These are phyloP conservation scores for Boechera divaricarpa DNA, from an alignment of 345 rosid genomes.

Conservation along the genomic window DNA sequence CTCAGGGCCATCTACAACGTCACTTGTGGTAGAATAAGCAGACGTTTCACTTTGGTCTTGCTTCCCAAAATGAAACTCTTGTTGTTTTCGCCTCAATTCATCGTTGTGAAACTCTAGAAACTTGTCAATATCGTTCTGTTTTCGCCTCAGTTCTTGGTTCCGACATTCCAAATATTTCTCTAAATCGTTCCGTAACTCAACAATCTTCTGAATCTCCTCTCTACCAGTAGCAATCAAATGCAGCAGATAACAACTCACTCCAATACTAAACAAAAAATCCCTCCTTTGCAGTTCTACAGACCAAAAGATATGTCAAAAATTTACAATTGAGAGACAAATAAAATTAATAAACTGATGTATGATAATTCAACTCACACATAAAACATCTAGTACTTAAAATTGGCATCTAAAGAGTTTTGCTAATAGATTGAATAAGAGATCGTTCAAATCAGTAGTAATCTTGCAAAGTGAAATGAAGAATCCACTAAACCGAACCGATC, in stretches of 20 bases:
- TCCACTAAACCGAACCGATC: neutral
- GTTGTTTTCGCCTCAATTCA: slow-evolving; percentile 33
- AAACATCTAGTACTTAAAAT: neutral
- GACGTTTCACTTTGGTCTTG: slow-evolving; percentile 33
- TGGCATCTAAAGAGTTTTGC: too few relatives aligned
- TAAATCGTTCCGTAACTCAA: slow-evolving; percentile 58
- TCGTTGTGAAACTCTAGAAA: slow-evolving; percentile 49
- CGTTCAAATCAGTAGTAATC: neutral
- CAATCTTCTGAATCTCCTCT: slow-evolving; percentile 62
- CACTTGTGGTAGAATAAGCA: slow-evolving; percentile 44
- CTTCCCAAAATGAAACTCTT: neutral
- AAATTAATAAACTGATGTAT: neutral
- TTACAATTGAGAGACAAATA: neutral
- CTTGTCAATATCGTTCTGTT: slow-evolving; percentile 53
- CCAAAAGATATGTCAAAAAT: neutral
- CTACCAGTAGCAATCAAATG: slow-evolving; percentile 59
- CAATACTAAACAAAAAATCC: slow-evolving; percentile 54
- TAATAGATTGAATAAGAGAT: slow-evolving; percentile 10
- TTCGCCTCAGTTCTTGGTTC: slow-evolving; percentile 42
- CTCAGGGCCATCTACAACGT: slow-evolving; percentile 42
- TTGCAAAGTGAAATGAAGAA: neutral
- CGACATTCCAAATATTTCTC: slow-evolving; percentile 53
- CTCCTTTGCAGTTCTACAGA: slow-evolving; percentile 41
- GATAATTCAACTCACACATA: neutral
- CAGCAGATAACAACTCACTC: slow-evolving; percentile 60